Evolutionary conservation across 352 stramenopile genomes (phyloP), one percentile per base, ranked within the genome.

Genomic region (Pythium rishiriense): DNA sequence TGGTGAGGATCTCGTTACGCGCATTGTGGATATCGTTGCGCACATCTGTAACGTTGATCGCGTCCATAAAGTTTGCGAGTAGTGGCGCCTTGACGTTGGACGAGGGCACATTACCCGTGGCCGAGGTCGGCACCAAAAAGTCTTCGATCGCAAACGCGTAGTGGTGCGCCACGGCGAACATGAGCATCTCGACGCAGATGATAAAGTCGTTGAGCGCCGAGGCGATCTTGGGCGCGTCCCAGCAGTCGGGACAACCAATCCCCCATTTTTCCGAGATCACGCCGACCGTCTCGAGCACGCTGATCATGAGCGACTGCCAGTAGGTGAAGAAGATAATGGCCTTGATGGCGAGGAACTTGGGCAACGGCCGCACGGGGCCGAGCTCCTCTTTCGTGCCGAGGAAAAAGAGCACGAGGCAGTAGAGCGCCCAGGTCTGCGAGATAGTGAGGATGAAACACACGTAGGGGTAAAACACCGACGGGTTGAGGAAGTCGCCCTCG

Each of bases 271-370:
- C 88, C 45, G 78, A 90, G 68, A 97, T 97, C 41, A 91, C 72
- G 2, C 90, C 91, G 41, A 95, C 66, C 47, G 88, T 90, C 64
- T 97, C 88, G 48, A 98, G 68, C 54, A 93, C 74, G 46, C 81
- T 91, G 72, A 98, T 97, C 68, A 97, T 76, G 47, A 98, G 73
- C 28, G 81, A 93, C 79, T 98, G 93, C 93, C 93, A 98, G 75
- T 95, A 98, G 25, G 90, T 97, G 63, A 98, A 97, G 74, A 98
- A 98, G 39, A 98, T 97, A 57, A 98, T 95, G 6, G 85, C 87
- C 65, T 98, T 98, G 68, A 98, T 97, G 6, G 85, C 87, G 35
- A 98, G 62, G 68, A 98, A 98, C 70, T 98, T 98, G n/a, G 83
- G 85, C 63, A 97, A 81, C 41, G 93, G 93, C 15, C 90, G 76